A percentile compares a stretch with the other conserved stretches of the same genome.
Conservation (phyloP, 805 yeast species). For the Cyberlindnera misumaiensis region DNA sequence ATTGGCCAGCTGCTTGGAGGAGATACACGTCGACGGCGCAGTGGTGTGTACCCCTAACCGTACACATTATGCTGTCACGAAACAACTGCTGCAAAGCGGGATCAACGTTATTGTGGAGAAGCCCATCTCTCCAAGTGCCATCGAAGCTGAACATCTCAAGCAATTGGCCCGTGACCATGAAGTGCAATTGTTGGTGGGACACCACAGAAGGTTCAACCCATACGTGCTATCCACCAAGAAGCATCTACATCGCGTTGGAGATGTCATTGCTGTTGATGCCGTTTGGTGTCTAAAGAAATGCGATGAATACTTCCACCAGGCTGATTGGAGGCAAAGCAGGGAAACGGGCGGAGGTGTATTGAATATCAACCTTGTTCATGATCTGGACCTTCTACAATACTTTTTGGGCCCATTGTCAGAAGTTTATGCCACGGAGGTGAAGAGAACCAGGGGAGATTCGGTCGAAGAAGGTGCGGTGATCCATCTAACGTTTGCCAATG, state of each 20-base stretch:
- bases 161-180: constrained; percentile 4
- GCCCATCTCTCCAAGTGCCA: constrained; percentile 13
- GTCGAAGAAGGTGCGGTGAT: constrained; percentile 19
- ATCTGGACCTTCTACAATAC: constrained; percentile 15
- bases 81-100: constrained; percentile 5
- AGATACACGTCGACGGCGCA: constrained; percentile 13
- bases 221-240: constrained; percentile 16
- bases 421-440: constrained; percentile 12
- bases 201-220: constrained; percentile 19
- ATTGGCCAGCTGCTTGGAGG: constrained; percentile 5
- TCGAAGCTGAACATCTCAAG: constrained; percentile 12
- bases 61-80: constrained; percentile 10
- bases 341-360: constrained; percentile 16
- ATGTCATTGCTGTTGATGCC: constrained; percentile 16
- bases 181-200: constrained; percentile 14
- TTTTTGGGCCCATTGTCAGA: constrained; percentile 13
- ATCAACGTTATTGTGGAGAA: constrained; percentile 15
- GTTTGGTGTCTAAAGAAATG: constrained; percentile 17
- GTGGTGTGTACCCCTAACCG: constrained; percentile 17
- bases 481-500: constrained; percentile 10
- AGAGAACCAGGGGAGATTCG: constrained; percentile 11
- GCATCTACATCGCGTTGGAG: constrained; percentile 11
- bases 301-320: constrained; percentile 13
- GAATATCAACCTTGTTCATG: constrained; percentile 16
- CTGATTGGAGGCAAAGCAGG: constrained; percentile 13